Evolutionary conservation across 2,329 filamentous ascomycete genomes (phyloP).

Genomic region (Westerdykella sp.): DNA sequence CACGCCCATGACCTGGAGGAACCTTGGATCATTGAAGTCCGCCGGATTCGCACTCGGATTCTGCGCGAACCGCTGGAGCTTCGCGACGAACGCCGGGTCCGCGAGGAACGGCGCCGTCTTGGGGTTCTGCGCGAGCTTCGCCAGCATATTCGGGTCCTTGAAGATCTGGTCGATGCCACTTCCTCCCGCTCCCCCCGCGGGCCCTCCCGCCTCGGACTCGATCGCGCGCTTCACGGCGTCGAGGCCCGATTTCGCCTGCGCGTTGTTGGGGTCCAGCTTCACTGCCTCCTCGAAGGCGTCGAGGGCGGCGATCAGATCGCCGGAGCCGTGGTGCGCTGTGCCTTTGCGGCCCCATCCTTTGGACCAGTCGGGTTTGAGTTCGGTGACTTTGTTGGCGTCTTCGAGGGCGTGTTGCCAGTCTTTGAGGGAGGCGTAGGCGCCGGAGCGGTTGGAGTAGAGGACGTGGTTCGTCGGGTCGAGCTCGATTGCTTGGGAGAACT

Average conservation of each 20-base stretch:
- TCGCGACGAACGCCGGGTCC: slow-evolving; percentile 83
- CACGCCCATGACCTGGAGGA: slow-evolving; percentile 91
- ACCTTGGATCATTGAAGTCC: slow-evolving; percentile 81
- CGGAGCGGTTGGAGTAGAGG: slow-evolving; percentile 95
- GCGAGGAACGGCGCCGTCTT: slow-evolving; percentile 80
- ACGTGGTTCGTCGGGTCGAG: slow-evolving; percentile 88
- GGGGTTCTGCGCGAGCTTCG: slow-evolving; percentile 89
- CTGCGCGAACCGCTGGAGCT: slow-evolving; percentile 71
- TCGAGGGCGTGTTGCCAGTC: slow-evolving; percentile 78
- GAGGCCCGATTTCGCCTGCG: slow-evolving; percentile 84
- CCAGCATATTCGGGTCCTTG: slow-evolving; percentile 80
- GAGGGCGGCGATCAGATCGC: slow-evolving; percentile 75
- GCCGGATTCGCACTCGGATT: slow-evolving; percentile 75
- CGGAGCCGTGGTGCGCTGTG: slow-evolving; percentile 78
- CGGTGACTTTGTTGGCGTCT: slow-evolving; percentile 88
- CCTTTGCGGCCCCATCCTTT: slow-evolving; percentile 96
- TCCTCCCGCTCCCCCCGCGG: slow-evolving; percentile 48
- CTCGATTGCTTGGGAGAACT: slow-evolving; percentile 89
- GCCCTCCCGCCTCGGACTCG: slow-evolving; percentile 57
- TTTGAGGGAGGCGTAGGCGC: slow-evolving; percentile 77
- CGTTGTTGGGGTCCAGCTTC: slow-evolving; percentile 85
- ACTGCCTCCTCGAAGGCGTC: slow-evolving; percentile 94
- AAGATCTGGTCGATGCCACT: slow-evolving; percentile 66
- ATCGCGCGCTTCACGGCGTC: slow-evolving; percentile 83
- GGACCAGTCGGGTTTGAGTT: slow-evolving; percentile 95